A percentile compares a stretch with the other conserved stretches of the same genome.
Evolutionary conservation across 495 filamentous ascomycete species (phyloP).

Genomic region (Trichoderma virens): DNA sequence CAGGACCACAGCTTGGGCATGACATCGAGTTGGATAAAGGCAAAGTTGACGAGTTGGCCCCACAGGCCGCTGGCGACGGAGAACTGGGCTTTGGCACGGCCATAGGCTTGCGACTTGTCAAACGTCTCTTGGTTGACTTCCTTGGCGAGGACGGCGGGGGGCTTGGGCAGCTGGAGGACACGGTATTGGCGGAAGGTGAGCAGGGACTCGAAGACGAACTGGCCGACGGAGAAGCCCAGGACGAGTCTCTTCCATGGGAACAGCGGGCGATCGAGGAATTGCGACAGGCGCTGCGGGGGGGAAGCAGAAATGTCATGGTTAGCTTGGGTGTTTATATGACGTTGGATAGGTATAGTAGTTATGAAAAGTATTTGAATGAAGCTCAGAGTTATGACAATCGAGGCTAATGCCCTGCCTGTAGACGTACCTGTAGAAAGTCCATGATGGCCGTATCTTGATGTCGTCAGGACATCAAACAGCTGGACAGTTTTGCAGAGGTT

Average conservation of each 20-base stretch:
- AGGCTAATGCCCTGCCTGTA: not conserved
- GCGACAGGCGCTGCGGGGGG: conserved; percentile 63
- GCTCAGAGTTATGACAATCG: not conserved
- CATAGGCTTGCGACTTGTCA: conserved; percentile 95
- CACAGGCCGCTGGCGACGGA: conserved; percentile 70
- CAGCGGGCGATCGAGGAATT: conserved; percentile 77
- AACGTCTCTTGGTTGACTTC: conserved; percentile 86
- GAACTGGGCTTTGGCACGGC: conserved; percentile 89
- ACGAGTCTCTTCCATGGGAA: conserved; percentile 98
- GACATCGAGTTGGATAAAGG: conserved; percentile 81
- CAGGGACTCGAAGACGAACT: conserved; percentile 80
- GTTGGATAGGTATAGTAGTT: not conserved
- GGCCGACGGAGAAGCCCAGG: conserved; percentile 81
- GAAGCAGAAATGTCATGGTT: not conserved
- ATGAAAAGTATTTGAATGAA: not conserved
- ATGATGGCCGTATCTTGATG: conserved; percentile 5
- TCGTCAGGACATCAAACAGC: not conserved
- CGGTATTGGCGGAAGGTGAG: conserved; percentile 81
- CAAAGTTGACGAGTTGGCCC: conserved; percentile 76
- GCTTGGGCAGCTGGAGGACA: conserved; percentile 67
- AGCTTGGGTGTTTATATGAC: not conserved
- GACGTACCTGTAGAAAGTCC: conserved; percentile 13
- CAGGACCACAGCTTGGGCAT: conserved; percentile 84
- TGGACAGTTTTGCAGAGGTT: not conserved
- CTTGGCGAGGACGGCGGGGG: conserved; percentile 74